Evolutionary conservation across 768 basidiomycete species (phyloP).

Genomic region (Calocybe cyanea): DNA sequence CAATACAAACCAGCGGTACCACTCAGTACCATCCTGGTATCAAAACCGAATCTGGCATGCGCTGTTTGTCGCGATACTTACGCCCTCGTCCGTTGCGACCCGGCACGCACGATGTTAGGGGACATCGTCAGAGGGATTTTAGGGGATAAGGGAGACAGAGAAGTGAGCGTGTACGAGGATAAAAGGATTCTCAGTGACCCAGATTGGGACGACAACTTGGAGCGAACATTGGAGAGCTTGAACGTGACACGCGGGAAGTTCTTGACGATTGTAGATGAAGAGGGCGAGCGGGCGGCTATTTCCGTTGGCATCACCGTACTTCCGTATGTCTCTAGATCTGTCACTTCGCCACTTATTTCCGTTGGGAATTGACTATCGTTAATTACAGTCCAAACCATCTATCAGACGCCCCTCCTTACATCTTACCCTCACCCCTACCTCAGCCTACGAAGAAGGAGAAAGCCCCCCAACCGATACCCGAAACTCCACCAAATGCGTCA

Average conservation of each 20-base stretch:
- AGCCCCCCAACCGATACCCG: slow-evolving; percentile 31
- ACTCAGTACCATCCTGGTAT: slow-evolving; percentile 63
- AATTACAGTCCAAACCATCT: slow-evolving; percentile 52
- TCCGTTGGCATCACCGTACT: slow-evolving; percentile 63
- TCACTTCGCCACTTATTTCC: not conserved
- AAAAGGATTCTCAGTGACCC: slow-evolving; percentile 86
- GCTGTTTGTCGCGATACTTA: slow-evolving; percentile 89
- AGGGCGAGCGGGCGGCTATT: slow-evolving; percentile 70
- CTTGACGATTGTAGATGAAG: slow-evolving; percentile 85
- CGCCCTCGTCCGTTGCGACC: slow-evolving; percentile 68
- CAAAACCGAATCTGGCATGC: slow-evolving; percentile 71
- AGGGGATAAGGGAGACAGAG: slow-evolving; percentile 45
- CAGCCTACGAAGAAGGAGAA: slow-evolving; percentile 44
- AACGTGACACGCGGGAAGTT: slow-evolving; percentile 83
- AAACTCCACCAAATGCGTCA: slow-evolving; percentile 37
- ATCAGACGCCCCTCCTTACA: slow-evolving; percentile 44
- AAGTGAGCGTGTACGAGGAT: slow-evolving; percentile 84
- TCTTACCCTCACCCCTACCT: slow-evolving; percentile 66
- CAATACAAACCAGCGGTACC: slow-evolving; percentile 79
- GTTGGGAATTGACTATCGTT: slow-evolving; percentile 7
- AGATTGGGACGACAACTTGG: slow-evolving; percentile 89
- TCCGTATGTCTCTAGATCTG: slow-evolving; percentile 53
- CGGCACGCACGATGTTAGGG: slow-evolving; percentile 60
- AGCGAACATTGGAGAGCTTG: slow-evolving; percentile 76
- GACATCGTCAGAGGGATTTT: slow-evolving; percentile 70